Evolutionary conservation across 257 asterid species (phyloP).

Genomic region (Nicotiana benthamiana): DNA sequence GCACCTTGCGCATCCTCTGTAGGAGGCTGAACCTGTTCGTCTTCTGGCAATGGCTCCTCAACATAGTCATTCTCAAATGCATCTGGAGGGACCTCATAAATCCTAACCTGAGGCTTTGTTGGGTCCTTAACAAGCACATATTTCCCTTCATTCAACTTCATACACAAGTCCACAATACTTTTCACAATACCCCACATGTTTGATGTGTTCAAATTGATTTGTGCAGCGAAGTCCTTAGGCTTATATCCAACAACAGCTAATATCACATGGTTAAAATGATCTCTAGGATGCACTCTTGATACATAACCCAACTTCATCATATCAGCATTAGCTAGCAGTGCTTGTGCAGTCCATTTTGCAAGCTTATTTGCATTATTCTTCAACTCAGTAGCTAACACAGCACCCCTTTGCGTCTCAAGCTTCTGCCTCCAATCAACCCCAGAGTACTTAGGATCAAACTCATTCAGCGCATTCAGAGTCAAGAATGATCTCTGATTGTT

Average conservation of each 20-base stretch:
- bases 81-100: slow-evolving; percentile 93
- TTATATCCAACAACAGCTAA: slow-evolving; percentile 95
- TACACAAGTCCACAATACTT: slow-evolving; percentile 90
- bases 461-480: slow-evolving; percentile 82
- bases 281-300: slow-evolving; percentile 95
- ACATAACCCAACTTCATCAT: slow-evolving; percentile 97
- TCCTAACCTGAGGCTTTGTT: slow-evolving; percentile 85
- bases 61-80: slow-evolving; percentile 95
- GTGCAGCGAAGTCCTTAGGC: slow-evolving; percentile 79
- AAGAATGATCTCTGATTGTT: slow-evolving; percentile 74
- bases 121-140: slow-evolving; percentile 98
- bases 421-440: slow-evolving; percentile 99
- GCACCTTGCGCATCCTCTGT: slow-evolving; percentile 52
- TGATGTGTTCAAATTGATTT: slow-evolving; percentile 78
- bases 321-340: slow-evolving; percentile 87
- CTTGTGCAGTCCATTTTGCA: slow-evolving; percentile 97
- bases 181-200: slow-evolving; percentile 99
- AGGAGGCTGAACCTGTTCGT: slow-evolving; percentile 95
- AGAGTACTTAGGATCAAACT: slow-evolving; percentile 88
- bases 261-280: slow-evolving; percentile 82
- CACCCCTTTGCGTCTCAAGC: slow-evolving; percentile 95
- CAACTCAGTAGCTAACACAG: slow-evolving; percentile 92
- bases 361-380: slow-evolving; percentile 89
- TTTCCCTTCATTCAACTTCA: slow-evolving; percentile 92
- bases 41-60: slow-evolving; percentile 98